Evolutionary conservation across 305 asterid species (phyloP).

Genomic region (Fraxinus albicans): DNA sequence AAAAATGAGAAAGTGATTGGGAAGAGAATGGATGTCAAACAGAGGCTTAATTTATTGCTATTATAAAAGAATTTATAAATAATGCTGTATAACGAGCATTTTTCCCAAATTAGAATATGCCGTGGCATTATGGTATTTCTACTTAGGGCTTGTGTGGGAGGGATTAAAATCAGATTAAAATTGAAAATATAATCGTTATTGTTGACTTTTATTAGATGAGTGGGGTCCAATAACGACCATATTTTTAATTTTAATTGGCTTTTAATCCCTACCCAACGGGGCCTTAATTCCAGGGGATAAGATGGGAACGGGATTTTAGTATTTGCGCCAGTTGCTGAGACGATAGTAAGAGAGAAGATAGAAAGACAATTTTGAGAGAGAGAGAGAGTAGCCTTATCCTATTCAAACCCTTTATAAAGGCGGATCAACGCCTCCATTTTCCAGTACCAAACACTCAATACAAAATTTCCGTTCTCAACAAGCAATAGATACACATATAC

Average conservation of each 20-base stretch:
- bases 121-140: neutral
- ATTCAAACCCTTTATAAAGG: neutral
- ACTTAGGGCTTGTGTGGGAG: too few species aligned
- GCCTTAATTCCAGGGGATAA: neutral
- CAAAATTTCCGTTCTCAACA: neutral
- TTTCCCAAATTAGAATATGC: neutral
- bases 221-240: too few species aligned
- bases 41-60: too few species aligned
- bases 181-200: too few species aligned
- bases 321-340: neutral
- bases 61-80: too few species aligned
- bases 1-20: too few species aligned
- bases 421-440: neutral
- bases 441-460: neutral
- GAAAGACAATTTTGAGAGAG: neutral
- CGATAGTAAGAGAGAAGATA: neutral
- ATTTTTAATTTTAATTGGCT: too few species aligned
- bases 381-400: neutral
- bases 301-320: neutral
- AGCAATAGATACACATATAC: neutral
- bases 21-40: too few species aligned
- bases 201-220: too few species aligned
- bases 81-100: too few species aligned
- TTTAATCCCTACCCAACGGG: too few species aligned
- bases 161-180: too few species aligned